Conservation (phyloP, 805 yeast genomes). For the Saturnispora gosingensis region DNA sequence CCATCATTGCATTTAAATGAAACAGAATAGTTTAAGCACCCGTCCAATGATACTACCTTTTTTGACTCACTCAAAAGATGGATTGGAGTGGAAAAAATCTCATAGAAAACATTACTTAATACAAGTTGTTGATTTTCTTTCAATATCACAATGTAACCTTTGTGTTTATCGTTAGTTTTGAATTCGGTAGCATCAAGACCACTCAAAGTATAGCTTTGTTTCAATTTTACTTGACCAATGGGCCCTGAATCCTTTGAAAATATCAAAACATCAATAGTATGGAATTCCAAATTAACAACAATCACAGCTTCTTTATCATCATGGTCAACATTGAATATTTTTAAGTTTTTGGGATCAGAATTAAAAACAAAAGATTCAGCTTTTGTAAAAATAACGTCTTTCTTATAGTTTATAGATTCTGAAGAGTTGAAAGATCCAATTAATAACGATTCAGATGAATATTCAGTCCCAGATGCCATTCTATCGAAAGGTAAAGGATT, state of each 20-base stretch:
- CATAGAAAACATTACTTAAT: constrained; percentile 51
- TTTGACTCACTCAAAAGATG: constrained; percentile 19
- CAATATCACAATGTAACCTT: constrained; percentile 39
- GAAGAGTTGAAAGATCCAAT: background rate
- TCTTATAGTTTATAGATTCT: constrained; percentile 35
- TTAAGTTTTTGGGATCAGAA: constrained; percentile 25
- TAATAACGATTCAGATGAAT: constrained; percentile 18
- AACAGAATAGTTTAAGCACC: constrained; percentile 18
- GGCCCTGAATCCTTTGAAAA: constrained; percentile 22
- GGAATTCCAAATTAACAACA: constrained; percentile 35
- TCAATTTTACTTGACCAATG: constrained; percentile 16
- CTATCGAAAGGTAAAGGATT: constrained; percentile 35
- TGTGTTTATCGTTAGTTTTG: constrained; percentile 23
- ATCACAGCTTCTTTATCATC: constrained; percentile 55
- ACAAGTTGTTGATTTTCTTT: constrained; percentile 28
- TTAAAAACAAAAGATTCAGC: constrained; percentile 36
- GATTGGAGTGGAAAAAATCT: constrained; percentile 32
- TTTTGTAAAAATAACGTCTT: constrained; percentile 64
- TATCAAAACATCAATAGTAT: constrained; percentile 42
- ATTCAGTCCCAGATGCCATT: constrained; percentile 34
- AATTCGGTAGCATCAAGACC: constrained; percentile 34
- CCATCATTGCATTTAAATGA: constrained; percentile 16
- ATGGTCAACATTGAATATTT: constrained; percentile 32
- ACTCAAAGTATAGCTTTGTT: constrained; percentile 16
- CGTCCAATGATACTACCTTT: constrained; percentile 18